Conservation (phyloP, 371 early-diverging fungal genomes). For the Circinella umbellata region DNA sequence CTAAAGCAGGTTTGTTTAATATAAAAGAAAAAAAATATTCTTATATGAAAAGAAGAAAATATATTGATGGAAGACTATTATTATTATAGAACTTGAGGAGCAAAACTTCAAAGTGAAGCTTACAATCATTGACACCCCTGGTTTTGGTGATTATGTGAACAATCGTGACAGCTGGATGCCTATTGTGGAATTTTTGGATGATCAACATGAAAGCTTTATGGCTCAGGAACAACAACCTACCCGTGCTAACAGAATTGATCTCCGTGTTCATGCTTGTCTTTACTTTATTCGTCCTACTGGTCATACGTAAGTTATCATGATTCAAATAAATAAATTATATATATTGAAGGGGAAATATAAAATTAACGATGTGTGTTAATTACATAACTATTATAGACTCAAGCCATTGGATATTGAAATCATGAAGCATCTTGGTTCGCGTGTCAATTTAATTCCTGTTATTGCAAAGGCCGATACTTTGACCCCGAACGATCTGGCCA, state of each 20-base stretch:
- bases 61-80: too few species aligned
- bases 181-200: constrained; percentile 86
- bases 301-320: constrained; percentile 67
- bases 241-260: constrained; percentile 67
- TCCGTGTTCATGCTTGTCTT: constrained; percentile 89
- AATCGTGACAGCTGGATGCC: constrained; percentile 78
- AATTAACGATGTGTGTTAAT: constrained; percentile 9
- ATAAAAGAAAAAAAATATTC: background rate
- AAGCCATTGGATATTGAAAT: constrained; percentile 90
- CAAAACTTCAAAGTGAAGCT: constrained; percentile 95
- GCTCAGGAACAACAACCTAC: constrained; percentile 70
- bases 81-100: constrained; percentile 85
- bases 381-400: constrained; percentile 52
- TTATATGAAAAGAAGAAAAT: too few species aligned
- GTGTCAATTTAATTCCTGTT: constrained; percentile 88
- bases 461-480: constrained; percentile 70
- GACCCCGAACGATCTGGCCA: constrained; percentile 76
- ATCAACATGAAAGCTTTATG: constrained; percentile 94
- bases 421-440: constrained; percentile 81
- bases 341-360: background rate
- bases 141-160: constrained; percentile 90
- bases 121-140: constrained; percentile 91
- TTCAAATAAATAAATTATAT: background rate
- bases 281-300: constrained; percentile 95
- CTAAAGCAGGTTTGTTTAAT: constrained; percentile 22